Evolutionary conservation across 2,329 filamentous ascomycete species (phyloP), one percentile per base, ranked within the genome.

Genomic region (Anthostomella pinea): DNA sequence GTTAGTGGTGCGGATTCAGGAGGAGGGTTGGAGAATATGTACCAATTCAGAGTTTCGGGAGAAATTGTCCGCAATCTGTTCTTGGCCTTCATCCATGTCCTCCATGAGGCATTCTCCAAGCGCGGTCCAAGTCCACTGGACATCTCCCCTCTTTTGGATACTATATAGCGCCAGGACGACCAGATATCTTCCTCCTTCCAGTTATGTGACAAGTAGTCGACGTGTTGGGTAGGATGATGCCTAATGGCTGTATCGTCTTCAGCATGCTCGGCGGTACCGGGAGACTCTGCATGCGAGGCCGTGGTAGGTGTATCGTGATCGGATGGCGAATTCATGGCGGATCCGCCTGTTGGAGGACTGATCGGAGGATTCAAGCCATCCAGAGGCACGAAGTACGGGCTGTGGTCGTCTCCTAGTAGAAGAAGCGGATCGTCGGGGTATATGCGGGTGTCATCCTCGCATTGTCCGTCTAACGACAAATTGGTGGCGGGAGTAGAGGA

Each of bases 101-200:
- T 78, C 93, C 93, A 98, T 1, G 89, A 95, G 3, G 93, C 93
- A 63, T 98, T 97, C 63, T 97, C 93, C 19, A 97, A 66, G 32
- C 93, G 75, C 21, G 82, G 83, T 22, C 85, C 79, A 60, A 82
- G 83, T 22, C 85, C 79, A 60, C 96, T 91, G 51, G 79, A 81
- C 48, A 94, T 94, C 35, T 87, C 77, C 41, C 80, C 81, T 52
- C 84, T 75, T 54, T 87, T 85, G 18, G 85, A 83, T 11, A 90
- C 81, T 52, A 97, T 87, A 59, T 95, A 93, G 58, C 89, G 83
- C 93, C 93, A 97, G 2, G 91, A 96, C 5, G 87, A 84, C 90
- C 90, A 97, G 17, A 97, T 94, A 63, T 98, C 91, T 62, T 97
- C 90, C 64, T 96, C 89, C 46, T 78, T 81, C 87, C 91, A 95